These are phyloP conservation scores for Gyromitra esculenta DNA, from an alignment of 2,329 filamentous ascomycete species.

Conservation along the genomic window DNA sequence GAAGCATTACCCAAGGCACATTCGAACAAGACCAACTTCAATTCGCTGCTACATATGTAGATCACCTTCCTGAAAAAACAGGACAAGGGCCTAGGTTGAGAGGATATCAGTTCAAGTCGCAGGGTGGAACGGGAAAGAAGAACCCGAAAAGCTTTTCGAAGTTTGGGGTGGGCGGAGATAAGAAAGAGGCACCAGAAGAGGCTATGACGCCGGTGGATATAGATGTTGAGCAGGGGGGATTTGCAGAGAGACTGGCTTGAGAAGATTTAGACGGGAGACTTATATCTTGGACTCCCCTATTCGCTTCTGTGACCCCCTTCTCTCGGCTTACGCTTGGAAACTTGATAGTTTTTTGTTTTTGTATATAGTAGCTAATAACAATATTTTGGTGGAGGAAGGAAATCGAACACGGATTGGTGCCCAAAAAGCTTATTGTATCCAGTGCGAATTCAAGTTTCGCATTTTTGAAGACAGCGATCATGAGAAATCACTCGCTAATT, in stretches of 20 bases:
- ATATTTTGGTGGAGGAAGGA: background rate
- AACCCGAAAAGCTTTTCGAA: conserved; percentile 75
- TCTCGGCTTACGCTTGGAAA: background rate
- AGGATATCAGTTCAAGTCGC: conserved; percentile 82
- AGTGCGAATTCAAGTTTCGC: background rate
- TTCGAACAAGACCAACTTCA: conserved; percentile 67
- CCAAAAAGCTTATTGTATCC: background rate
- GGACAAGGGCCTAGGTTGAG: conserved; percentile 78
- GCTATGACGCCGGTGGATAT: conserved; percentile 65
- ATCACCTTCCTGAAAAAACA: conserved; percentile 75
- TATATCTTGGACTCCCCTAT: background rate
- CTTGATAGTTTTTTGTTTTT: too few species aligned
- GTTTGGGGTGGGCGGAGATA: conserved; percentile 64
- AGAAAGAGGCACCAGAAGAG: conserved; percentile 65
- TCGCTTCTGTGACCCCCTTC: background rate
- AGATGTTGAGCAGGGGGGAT: conserved; percentile 68
- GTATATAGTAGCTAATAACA: background rate
- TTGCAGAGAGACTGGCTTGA: conserved; percentile 63
- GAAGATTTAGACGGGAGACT: too few species aligned
- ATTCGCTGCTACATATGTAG: conserved; percentile 76
- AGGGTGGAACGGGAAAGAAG: conserved; percentile 72
- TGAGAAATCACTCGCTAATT: background rate
- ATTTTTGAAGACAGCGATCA: background rate
- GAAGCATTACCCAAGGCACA: conserved; percentile 68
- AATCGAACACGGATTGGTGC: too few species aligned